Evolutionary conservation across 352 stramenopile species (phyloP).

Genomic region (Hyaloperonospora arabidopsidis): DNA sequence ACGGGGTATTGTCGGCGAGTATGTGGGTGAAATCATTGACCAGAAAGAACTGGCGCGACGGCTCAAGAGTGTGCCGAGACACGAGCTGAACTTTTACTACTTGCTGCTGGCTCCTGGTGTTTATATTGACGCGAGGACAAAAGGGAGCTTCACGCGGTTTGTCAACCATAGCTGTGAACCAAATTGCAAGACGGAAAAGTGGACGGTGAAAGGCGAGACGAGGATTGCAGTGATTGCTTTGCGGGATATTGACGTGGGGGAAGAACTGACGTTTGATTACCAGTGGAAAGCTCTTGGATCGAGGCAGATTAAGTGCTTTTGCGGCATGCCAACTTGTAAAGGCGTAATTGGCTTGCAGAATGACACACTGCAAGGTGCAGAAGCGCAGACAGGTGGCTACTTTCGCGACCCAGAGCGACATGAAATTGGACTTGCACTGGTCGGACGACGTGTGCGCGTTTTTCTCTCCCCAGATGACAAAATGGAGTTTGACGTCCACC

Average conservation of each 20-base stretch:
- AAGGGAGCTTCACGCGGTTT: conserved; percentile 92
- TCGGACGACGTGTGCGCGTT: conserved; percentile 55
- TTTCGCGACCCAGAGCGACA: conserved; percentile 58
- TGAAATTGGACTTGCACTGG: conserved; percentile 38
- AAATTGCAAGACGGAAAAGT: conserved; percentile 95
- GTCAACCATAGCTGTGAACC: conserved; percentile 94
- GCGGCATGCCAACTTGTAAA: conserved; percentile 57
- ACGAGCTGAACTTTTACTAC: conserved; percentile 87
- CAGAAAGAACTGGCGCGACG: conserved; percentile 66
- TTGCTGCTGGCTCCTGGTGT: conserved; percentile 66
- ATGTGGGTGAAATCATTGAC: conserved; percentile 89
- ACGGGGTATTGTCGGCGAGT: conserved; percentile 78
- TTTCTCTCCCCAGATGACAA: conserved; percentile 55
- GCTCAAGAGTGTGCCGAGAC: conserved; percentile 49
- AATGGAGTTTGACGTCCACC: conserved; percentile 44
- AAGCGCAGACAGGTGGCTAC: conserved; percentile 31
- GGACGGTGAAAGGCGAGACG: conserved; percentile 87
- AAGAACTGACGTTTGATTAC: conserved; percentile 96
- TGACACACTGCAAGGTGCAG: conserved; percentile 31
- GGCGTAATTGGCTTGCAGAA: conserved; percentile 63
- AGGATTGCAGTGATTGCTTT: conserved; percentile 91
- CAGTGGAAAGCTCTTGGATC: conserved; percentile 88
- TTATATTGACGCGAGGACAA: conserved; percentile 85
- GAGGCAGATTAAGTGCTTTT: conserved; percentile 74
- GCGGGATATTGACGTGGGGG: conserved; percentile 72